Evolutionary conservation across 2,329 filamentous ascomycete species (phyloP).

Genomic region (Colletotrichum melonis): DNA sequence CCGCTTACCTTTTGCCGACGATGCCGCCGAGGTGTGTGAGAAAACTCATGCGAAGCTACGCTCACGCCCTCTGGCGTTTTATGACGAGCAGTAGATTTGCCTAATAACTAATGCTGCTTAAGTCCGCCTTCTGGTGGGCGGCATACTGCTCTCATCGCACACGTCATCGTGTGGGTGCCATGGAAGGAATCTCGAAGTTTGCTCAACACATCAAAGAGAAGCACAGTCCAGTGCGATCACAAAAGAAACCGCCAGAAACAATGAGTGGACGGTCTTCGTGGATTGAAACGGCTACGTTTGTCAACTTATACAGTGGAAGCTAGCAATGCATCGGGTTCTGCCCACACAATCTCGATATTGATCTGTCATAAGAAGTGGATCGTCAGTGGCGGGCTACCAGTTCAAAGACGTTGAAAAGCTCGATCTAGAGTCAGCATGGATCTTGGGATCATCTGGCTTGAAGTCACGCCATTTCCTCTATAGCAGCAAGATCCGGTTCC

Average conservation of each 20-base stretch:
- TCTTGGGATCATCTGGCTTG: neutral
- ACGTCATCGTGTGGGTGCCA: neutral
- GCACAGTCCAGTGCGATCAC: neutral
- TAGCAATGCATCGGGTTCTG: neutral
- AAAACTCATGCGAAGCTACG: neutral
- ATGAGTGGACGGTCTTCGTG: neutral
- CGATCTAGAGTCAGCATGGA: neutral
- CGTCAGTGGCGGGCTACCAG: neutral
- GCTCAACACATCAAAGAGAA: neutral
- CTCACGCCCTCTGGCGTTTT: neutral
- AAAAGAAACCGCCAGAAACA: neutral
- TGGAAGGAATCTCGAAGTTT: neutral
- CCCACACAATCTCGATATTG: neutral
- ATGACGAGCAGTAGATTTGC: neutral
- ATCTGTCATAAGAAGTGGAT: constrained; percentile 5
- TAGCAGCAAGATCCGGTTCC: constrained; percentile 17
- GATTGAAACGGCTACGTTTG: neutral
- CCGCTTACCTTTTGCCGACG: constrained; percentile 21
- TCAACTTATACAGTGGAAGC: neutral
- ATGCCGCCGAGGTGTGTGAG: neutral
- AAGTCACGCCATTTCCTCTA: constrained; percentile 7
- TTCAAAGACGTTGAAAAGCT: neutral
- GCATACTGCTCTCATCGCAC: neutral
- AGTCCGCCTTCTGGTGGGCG: neutral
- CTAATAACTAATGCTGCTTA: neutral